Base-by-base conservation (phyloP, 2,329 filamentous ascomycete genomes). In the Purpureocillium takamizusanense region DNA sequence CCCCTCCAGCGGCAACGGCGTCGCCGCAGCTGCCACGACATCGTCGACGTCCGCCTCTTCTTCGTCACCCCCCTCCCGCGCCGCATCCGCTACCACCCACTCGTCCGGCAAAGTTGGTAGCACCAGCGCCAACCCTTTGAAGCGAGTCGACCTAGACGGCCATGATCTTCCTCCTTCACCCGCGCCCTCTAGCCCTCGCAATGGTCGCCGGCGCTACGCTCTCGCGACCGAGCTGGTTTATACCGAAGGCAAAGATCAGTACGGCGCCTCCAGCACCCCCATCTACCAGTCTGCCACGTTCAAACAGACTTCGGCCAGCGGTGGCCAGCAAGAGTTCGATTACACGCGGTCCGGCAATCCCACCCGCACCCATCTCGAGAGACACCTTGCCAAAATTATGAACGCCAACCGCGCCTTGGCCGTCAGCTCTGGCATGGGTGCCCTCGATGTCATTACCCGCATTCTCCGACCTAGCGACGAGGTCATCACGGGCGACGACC, bases 281-380 rank as follows among this genome's bases (percentile, higher is more conserved):
- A 97, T 98, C 57, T 98, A 98, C 64, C 92, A 95, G 74, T 94
- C 87, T 35, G 94, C 92, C 35, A 98, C 92, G 29, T 98, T 98
- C 72, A 98, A 98, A 67, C 92, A 97, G 65, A 77, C 76, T 16
- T 86, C 83, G 14, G 83, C 84, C 45, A 73, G 65, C 33, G 87
- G 86, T 42, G 87, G 86, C 43, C 84, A 78, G 49, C 70, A 77
- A 55, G 89, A 97, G 63, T 98, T 97, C 64, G 92, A 98, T 69
- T 98, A 98, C 69, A 97, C 92, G 43, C 86, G 94, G 44, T 97
- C 89, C 28, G 92, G 92, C 40, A 98, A 98, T 60, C 92, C 92
- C 14, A 98, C 92, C 42, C 79, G 92, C 48, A 94, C 90, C 27
- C 92, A 98, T 56, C 78, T 98, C 46, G 92, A 98, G 69, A 81